A percentile compares a stretch with the other conserved stretches of the same genome.
phyloP scores from a whole-genome alignment of 2,329 filamentous ascomycete species.

The Coccinonectria pachysandricola region DNA sequence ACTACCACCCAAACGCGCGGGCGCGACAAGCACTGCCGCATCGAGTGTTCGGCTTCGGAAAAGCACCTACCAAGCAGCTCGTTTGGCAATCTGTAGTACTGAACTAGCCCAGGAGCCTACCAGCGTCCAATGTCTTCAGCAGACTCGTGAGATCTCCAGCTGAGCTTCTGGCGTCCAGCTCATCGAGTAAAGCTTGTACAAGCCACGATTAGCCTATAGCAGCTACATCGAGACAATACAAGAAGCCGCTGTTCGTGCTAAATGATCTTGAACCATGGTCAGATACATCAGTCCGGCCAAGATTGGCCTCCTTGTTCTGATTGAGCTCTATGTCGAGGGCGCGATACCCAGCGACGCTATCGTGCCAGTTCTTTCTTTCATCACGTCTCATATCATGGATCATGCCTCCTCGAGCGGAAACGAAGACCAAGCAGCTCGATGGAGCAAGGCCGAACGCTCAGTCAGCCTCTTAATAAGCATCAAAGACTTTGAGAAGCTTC shows the following conservation, averaged over 20 bases:
- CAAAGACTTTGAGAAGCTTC: conserved; percentile 49
- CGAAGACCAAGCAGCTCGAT: conserved; percentile 24
- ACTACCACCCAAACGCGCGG: too few species aligned
- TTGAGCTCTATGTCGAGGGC: conserved; percentile 70
- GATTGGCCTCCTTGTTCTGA: conserved; percentile 68
- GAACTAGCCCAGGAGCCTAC: too few species aligned
- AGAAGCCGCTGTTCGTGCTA: background rate
- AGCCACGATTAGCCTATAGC: too few species aligned
- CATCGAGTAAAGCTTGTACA: too few species aligned
- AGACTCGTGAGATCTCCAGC: too few species aligned
- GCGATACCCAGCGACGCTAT: conserved; percentile 59
- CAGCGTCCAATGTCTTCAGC: too few species aligned
- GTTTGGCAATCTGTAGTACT: too few species aligned
- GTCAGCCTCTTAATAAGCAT: conserved; percentile 45
- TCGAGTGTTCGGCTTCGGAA: too few species aligned
- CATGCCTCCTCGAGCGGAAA: conserved; percentile 19
- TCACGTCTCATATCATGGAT: conserved; percentile 60
- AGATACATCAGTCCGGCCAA: conserved; percentile 85
- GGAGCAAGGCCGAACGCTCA: conserved; percentile 38
- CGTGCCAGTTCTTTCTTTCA: conserved; percentile 67
- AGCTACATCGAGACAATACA: too few species aligned
- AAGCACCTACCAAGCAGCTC: too few species aligned
- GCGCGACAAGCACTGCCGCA: too few species aligned
- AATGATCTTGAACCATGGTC: conserved; percentile 42
- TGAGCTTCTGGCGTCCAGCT: too few species aligned